Evolutionary conservation across 108 stramenopile genomes (phyloP).

Genomic region (Schizochytrium sp.): DNA sequence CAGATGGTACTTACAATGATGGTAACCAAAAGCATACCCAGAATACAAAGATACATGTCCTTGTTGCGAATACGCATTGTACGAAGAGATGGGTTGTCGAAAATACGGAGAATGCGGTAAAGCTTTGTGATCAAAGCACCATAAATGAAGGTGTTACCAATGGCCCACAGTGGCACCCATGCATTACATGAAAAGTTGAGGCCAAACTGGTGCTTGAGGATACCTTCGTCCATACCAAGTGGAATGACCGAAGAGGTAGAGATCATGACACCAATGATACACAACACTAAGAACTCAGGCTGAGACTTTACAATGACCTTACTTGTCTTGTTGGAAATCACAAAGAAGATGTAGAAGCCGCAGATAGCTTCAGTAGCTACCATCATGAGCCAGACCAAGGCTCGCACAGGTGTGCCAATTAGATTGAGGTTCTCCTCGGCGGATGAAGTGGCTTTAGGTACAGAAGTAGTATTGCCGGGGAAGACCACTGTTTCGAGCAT

Average conservation of each 20-base stretch:
- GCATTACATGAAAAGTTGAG: conserved; percentile 21
- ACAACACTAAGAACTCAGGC: conserved; percentile 46
- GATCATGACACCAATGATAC: conserved; percentile 41
- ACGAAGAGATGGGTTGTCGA: conserved; percentile 41
- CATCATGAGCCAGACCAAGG: neutral
- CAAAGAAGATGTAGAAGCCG: conserved; percentile 18
- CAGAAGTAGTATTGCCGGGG: neutral
- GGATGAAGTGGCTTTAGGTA: neutral
- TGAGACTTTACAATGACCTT: conserved; percentile 36
- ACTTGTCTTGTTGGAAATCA: neutral
- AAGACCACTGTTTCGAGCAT: neutral
- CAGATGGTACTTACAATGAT: neutral
- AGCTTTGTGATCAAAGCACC: conserved; percentile 16
- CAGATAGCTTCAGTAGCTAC: neutral
- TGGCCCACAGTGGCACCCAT: neutral
- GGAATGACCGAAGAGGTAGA: conserved; percentile 22
- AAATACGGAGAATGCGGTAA: conserved; percentile 50
- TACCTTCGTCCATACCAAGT: conserved; percentile 28
- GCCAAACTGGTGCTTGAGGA: neutral
- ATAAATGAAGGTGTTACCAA: conserved; percentile 37
- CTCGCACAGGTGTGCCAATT: neutral
- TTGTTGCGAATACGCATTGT: conserved; percentile 39
- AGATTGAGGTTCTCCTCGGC: neutral
- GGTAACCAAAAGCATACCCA: neutral
- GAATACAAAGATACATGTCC: conserved; percentile 47